Evolutionary conservation across 2,329 filamentous ascomycete genomes (phyloP).

Genomic region (Cordyceps militaris): DNA sequence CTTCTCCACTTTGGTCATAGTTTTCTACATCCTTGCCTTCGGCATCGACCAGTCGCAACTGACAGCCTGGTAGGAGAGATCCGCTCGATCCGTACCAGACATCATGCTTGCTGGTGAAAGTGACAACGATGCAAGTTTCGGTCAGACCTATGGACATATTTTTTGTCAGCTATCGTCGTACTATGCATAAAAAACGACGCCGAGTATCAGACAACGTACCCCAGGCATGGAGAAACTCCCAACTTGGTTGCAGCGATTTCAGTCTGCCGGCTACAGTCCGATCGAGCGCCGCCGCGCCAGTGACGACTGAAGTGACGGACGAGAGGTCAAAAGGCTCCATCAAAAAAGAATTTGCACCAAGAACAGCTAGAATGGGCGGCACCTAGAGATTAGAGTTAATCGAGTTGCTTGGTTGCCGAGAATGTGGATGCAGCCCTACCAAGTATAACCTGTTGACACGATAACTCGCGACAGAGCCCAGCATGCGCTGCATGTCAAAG

Average conservation of each 20-base stretch:
- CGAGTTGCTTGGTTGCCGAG: not conserved
- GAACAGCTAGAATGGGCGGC: not conserved
- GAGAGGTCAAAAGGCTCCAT: conserved; percentile 6
- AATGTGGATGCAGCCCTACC: not conserved
- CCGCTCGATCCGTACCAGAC: conserved; percentile 9
- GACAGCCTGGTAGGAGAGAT: conserved; percentile 2
- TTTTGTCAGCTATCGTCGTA: not conserved
- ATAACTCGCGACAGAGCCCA: not conserved
- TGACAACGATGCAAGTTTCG: not conserved
- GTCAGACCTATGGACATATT: conserved; percentile 3
- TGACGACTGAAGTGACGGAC: not conserved
- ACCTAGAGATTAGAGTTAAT: not conserved
- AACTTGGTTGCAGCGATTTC: not conserved
- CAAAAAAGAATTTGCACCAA: not conserved
- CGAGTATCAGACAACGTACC: not conserved
- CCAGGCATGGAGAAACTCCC: conserved; percentile 5
- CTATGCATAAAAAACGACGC: not conserved
- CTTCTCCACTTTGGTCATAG: conserved; percentile 5
- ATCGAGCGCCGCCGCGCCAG: conserved; percentile 3
- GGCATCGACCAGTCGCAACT: not conserved
- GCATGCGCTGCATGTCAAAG: conserved; percentile 4
- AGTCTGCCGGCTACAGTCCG: not conserved
- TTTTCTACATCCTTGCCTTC: not conserved
- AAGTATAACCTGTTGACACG: conserved; percentile 7
- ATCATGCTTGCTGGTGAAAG: not conserved